phyloP scores from a whole-genome alignment of 371 early-diverging fungal species.

The Syncephalis plumigaleata region DNA sequence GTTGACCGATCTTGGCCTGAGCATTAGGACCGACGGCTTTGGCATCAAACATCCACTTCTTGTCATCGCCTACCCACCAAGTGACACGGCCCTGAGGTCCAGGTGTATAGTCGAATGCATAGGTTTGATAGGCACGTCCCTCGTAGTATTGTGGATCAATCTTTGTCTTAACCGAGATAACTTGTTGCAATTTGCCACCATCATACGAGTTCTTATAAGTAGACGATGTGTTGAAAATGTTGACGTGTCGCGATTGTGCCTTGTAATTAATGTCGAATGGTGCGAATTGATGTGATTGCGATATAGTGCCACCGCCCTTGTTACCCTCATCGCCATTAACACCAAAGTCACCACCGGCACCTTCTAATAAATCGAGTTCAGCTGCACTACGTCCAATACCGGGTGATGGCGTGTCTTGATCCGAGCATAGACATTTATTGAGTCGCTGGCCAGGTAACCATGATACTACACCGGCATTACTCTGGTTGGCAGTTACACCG shows the following conservation, averaged over 20 bases:
- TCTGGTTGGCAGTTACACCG: conserved; percentile 26
- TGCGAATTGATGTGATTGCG: conserved; percentile 7
- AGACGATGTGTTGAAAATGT: neutral
- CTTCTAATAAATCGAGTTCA: conserved; percentile 30
- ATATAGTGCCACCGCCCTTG: conserved; percentile 2
- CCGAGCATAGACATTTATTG: conserved; percentile 25
- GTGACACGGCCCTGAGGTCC: conserved; percentile 4
- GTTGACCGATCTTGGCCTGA: neutral
- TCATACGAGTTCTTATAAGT: conserved; percentile 1
- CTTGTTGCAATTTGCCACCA: conserved; percentile 3
- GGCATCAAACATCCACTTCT: conserved; percentile 2
- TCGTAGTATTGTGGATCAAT: neutral
- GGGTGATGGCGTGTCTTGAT: conserved; percentile 23
- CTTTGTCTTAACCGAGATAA: conserved; percentile 2
- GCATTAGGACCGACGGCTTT: conserved; percentile 3
- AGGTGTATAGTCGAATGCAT: conserved; percentile 3
- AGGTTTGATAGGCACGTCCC: neutral
- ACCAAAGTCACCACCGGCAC: conserved; percentile 5
- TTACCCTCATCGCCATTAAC: neutral
- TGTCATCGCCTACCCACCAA: conserved; percentile 3
- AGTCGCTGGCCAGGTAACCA: conserved; percentile 19
- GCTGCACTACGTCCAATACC: conserved; percentile 32
- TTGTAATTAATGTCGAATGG: conserved; percentile 3
- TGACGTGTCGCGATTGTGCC: neutral
- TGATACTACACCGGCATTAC: conserved; percentile 4